Conservation (phyloP, 495 filamentous ascomycete genomes). For the Aspergillus olivimuriae region DNA sequence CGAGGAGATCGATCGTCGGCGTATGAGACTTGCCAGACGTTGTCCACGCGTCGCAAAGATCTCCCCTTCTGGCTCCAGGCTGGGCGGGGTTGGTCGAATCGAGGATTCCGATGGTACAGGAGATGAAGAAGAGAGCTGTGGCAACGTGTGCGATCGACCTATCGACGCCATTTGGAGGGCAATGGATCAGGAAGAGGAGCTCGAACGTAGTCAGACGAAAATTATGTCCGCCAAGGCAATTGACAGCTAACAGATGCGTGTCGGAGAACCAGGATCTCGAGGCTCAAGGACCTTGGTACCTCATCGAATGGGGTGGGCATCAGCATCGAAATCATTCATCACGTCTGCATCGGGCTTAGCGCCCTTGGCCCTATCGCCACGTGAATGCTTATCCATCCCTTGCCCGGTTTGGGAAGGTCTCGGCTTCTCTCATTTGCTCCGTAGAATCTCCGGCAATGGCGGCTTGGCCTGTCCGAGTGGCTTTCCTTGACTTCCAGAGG, state of each 20-base stretch:
- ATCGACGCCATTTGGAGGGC: too few relatives aligned
- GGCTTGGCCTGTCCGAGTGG: not conserved
- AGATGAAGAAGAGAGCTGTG: conserved; percentile 10
- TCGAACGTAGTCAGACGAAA: too few relatives aligned
- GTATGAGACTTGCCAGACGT: conserved; percentile 18
- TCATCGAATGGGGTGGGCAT: too few relatives aligned
- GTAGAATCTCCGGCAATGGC: not conserved
- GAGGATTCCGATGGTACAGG: conserved; percentile 12
- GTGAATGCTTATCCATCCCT: not conserved
- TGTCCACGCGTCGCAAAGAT: conserved; percentile 35
- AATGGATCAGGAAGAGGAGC: too few relatives aligned
- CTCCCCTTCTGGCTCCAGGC: conserved; percentile 26
- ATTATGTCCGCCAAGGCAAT: too few relatives aligned
- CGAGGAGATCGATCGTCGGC: conserved; percentile 23
- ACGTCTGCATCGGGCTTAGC: too few relatives aligned
- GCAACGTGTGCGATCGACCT: conserved; percentile 5
- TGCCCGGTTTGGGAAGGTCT: not conserved
- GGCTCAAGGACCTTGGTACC: not conserved
- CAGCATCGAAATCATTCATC: too few relatives aligned
- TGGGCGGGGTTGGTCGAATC: conserved; percentile 24
- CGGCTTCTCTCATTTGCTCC: not conserved
- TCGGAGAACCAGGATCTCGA: too few relatives aligned
- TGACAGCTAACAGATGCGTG: too few relatives aligned
- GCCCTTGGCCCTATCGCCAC: conserved; percentile 7
- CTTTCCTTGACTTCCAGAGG: not conserved